Conservation (phyloP, 2,329 filamentous ascomycete species). For the Ascochyta lentis region DNA sequence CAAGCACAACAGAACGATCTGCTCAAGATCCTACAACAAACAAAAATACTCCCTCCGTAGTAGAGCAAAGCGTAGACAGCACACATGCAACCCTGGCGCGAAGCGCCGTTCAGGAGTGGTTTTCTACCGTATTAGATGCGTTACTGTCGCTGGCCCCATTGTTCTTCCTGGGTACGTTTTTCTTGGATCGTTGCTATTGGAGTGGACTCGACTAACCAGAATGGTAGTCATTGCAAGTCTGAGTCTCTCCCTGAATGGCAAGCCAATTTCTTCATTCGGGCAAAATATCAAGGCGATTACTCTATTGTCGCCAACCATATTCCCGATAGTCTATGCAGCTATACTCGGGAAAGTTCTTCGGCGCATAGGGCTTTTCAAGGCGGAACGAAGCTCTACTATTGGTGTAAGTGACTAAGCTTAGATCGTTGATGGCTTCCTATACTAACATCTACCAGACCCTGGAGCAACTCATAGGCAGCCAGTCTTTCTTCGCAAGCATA, state of each 20-base stretch:
- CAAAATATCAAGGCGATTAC: constrained; percentile 3
- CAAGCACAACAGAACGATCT: background rate
- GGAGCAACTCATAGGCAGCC: constrained; percentile 5
- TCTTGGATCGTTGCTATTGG: background rate
- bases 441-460: background rate
- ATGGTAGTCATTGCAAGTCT: background rate
- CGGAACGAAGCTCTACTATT: constrained; percentile 4
- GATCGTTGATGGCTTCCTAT: background rate
- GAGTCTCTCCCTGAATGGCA: background rate
- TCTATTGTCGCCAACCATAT: constrained; percentile 5
- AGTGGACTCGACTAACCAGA: background rate
- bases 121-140: background rate
- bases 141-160: background rate
- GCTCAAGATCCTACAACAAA: background rate
- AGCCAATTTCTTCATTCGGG: background rate
- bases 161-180: background rate
- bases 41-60: background rate
- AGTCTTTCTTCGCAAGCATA: constrained; percentile 2
- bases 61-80: background rate
- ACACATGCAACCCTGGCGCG: background rate
- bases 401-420: background rate
- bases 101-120: background rate
- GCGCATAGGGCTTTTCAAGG: constrained; percentile 4
- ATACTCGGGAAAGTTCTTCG: constrained; percentile 2
- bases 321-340: constrained; percentile 8